A percentile compares a stretch with the other conserved stretches of the same genome.
phyloP scores from a whole-genome alignment of 192 early-diverging fungal genomes.

The Phlyctochytrium planicorne region DNA sequence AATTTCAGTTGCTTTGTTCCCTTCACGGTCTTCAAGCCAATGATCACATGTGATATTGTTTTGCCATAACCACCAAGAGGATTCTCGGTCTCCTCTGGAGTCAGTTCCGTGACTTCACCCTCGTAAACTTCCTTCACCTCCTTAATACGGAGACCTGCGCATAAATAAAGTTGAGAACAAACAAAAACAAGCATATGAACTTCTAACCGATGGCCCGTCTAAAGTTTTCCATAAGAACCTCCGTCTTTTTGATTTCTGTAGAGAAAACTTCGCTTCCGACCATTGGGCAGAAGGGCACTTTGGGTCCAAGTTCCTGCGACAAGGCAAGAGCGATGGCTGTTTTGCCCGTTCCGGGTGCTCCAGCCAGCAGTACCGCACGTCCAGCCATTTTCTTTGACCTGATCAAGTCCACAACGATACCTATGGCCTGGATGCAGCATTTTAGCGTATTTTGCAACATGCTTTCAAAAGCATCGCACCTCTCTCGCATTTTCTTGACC shows the following conservation, averaged over 20 bases:
- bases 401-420: slow-evolving; percentile 92
- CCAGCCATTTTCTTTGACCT: slow-evolving; percentile 97
- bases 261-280: slow-evolving; percentile 98
- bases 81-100: slow-evolving; percentile 97
- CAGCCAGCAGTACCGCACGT: slow-evolving; percentile 88
- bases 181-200: not conserved
- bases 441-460: too few species aligned
- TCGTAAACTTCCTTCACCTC: slow-evolving; percentile 99
- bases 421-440: slow-evolving; percentile 72
- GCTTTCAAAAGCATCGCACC: slow-evolving; percentile 39
- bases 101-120: slow-evolving; percentile 96
- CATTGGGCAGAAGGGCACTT: slow-evolving; percentile 99
- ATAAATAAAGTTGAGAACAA: not conserved
- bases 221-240: slow-evolving; percentile 99
- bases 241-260: slow-evolving; percentile 98
- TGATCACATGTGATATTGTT: slow-evolving; percentile 91
- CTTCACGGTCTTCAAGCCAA: slow-evolving; percentile 97
- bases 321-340: slow-evolving; percentile 96
- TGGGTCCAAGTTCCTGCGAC: slow-evolving; percentile 93
- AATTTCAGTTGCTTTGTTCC: slow-evolving; percentile 97
- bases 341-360: slow-evolving; percentile 95
- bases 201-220: slow-evolving; percentile 82
- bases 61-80: slow-evolving; percentile 97
- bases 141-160: slow-evolving; percentile 84
- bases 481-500: slow-evolving; percentile 96